Percentiles rank a stretch among this genome's conserved stretches.
Evolutionary conservation across 257 asterid genomes (phyloP).

Genomic region (Solanum appendiculatum): DNA sequence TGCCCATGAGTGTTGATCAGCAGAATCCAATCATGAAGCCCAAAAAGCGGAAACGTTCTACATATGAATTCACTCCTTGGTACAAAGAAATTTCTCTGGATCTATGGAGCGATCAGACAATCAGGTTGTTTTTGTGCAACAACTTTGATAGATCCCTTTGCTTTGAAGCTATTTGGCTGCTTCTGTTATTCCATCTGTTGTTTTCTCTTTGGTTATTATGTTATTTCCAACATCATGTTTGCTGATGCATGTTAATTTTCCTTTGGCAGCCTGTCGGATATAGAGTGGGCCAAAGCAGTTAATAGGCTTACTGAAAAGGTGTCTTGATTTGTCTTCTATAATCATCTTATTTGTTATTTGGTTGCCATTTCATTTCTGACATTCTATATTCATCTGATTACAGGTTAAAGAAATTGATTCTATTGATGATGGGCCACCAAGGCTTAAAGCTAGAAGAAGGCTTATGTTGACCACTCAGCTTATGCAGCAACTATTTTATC

Average conservation of each 20-base stretch:
- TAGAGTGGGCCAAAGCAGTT: conserved; percentile 56
- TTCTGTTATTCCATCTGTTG: background rate
- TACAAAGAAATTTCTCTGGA: conserved; percentile 47
- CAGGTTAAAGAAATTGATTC: conserved; percentile 54
- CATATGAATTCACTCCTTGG: conserved; percentile 53
- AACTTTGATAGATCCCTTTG: background rate
- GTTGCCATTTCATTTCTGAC: background rate
- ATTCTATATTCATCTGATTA: conserved; percentile 3
- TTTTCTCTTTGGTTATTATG: background rate
- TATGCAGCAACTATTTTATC: conserved; percentile 69
- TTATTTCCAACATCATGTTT: background rate
- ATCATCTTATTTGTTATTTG: background rate
- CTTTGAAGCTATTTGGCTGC: background rate
- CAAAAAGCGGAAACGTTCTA: conserved; percentile 47
- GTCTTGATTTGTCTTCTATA: background rate
- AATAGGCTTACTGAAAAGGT: conserved; percentile 62
- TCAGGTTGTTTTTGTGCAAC: conserved; percentile 34
- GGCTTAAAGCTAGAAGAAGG: conserved; percentile 58
- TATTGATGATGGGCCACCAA: conserved; percentile 42
- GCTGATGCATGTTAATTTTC: conserved; percentile 14
- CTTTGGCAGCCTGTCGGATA: conserved; percentile 47
- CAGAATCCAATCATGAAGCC: conserved; percentile 23
- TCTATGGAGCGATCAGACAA: conserved; percentile 19
- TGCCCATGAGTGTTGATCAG: conserved; percentile 17
- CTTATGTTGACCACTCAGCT: conserved; percentile 66